Evolutionary conservation across 306 rosid species (phyloP).

Genomic region (Pyrus betulifolia): DNA sequence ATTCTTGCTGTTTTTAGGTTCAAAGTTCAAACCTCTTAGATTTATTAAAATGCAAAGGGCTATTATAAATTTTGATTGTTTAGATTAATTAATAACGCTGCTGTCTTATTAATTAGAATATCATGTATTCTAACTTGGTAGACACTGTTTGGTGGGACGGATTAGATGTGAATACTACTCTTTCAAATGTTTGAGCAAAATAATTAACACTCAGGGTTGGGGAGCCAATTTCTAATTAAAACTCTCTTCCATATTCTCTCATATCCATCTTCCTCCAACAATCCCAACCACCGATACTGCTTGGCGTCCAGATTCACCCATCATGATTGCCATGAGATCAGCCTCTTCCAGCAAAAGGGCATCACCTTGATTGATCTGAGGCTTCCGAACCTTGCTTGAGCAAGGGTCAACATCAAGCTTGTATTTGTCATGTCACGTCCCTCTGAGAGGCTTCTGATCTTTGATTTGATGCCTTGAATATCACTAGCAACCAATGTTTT

Average conservation of each 20-base stretch:
- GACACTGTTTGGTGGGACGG: not conserved
- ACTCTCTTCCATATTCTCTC: too few relatives aligned
- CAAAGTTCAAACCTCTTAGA: not conserved
- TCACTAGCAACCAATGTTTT: conserved; percentile 1
- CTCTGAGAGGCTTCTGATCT: not conserved
- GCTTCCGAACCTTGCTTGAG: conserved; percentile 23
- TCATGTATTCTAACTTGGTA: not conserved
- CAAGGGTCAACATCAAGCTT: not conserved
- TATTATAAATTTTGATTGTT: not conserved
- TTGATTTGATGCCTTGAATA: not conserved
- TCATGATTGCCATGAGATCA: conserved; percentile 47
- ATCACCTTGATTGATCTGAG: conserved; percentile 28
- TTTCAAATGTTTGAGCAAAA: not conserved
- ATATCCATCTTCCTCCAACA: too few relatives aligned
- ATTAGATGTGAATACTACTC: not conserved
- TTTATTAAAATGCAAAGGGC: not conserved
- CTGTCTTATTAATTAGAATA: not conserved
- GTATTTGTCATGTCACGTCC: not conserved
- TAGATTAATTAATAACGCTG: not conserved
- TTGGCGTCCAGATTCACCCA: conserved; percentile 2
- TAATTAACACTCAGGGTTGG: not conserved
- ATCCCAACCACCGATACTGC: conserved; percentile 45
- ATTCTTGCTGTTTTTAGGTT: not conserved
- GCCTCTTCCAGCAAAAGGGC: conserved; percentile 50
- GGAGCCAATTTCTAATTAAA: not conserved